Evolutionary conservation across 345 rosid species (phyloP).

Genomic region (Litchi chinensis): DNA sequence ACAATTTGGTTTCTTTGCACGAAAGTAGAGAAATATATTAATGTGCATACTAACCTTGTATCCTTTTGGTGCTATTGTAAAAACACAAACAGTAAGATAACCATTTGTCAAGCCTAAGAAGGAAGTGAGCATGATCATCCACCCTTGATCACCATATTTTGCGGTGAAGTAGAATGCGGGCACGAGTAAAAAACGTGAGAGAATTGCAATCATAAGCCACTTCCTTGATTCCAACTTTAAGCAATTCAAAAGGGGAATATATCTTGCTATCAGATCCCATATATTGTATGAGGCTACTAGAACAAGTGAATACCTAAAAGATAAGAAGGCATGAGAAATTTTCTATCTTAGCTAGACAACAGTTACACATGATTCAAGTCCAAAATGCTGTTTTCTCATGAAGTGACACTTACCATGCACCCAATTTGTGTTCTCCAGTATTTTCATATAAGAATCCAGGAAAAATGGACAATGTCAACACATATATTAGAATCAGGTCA

Average conservation of each 20-base stretch:
- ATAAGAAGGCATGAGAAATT: not conserved
- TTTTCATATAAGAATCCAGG: slow-evolving; percentile 88
- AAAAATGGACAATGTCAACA: slow-evolving; percentile 73
- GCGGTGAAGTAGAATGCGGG: slow-evolving; percentile 94
- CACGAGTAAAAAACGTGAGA: slow-evolving; percentile 61
- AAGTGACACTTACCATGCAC: slow-evolving; percentile 47
- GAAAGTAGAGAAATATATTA: not conserved
- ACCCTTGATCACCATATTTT: slow-evolving; percentile 85
- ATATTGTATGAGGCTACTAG: slow-evolving; percentile 64
- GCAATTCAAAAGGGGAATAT: slow-evolving; percentile 57
- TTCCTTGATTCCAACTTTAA: slow-evolving; percentile 73
- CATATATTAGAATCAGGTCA: slow-evolving; percentile 65
- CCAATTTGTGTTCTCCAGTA: slow-evolving; percentile 69
- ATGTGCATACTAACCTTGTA: slow-evolving; percentile 61
- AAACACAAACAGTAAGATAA: slow-evolving; percentile 78
- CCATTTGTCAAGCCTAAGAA: slow-evolving; percentile 79
- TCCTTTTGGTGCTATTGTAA: slow-evolving; percentile 81
- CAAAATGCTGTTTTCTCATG: not conserved
- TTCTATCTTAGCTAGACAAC: not conserved
- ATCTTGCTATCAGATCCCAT: slow-evolving; percentile 70
- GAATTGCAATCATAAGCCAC: slow-evolving; percentile 48
- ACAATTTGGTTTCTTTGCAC: not conserved
- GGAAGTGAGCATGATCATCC: slow-evolving; percentile 78
- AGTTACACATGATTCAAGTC: not conserved
- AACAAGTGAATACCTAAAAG: slow-evolving; percentile 71